These are phyloP conservation scores for Phytophthora sansomeana DNA, from an alignment of 352 stramenopile genomes.

Conservation along the genomic window DNA sequence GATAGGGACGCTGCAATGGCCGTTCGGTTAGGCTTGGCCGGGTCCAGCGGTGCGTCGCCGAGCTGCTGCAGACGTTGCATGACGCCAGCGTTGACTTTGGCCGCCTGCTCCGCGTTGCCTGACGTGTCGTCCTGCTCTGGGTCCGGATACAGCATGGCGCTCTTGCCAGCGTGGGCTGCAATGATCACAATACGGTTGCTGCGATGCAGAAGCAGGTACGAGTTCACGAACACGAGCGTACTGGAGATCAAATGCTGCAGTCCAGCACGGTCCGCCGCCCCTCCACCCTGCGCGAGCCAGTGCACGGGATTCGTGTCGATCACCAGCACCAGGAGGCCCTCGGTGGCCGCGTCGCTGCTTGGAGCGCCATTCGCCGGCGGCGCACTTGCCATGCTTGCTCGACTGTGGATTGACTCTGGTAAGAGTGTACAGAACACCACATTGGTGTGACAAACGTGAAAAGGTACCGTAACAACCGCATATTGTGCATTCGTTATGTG, in stretches of 20 bases:
- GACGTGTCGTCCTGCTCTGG: constrained; percentile 69
- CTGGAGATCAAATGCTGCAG: constrained; percentile 81
- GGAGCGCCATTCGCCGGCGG: constrained; percentile 16
- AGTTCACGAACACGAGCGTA: constrained; percentile 87
- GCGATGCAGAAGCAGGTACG: constrained; percentile 86
- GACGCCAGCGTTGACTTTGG: constrained; percentile 75
- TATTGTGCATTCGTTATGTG: constrained; percentile 9
- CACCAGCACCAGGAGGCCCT: constrained; percentile 81
- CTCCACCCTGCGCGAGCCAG: constrained; percentile 61
- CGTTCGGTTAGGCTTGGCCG: constrained; percentile 63
- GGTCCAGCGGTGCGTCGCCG: constrained; percentile 54
- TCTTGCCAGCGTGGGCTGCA: constrained; percentile 74
- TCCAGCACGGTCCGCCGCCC: constrained; percentile 30
- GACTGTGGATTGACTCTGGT: not conserved
- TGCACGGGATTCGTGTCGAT: constrained; percentile 82
- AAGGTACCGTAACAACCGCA: constrained; percentile 14
- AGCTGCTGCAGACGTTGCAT: constrained; percentile 75
- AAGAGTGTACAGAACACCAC: not conserved
- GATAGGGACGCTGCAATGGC: constrained; percentile 83
- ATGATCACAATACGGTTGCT: constrained; percentile 90
- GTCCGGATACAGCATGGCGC: constrained; percentile 82
- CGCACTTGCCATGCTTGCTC: constrained; percentile 13
- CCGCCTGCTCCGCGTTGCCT: constrained; percentile 72
- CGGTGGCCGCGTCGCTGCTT: constrained; percentile 29
- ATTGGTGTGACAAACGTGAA: not conserved